Conservation (phyloP, 352 stramenopile genomes). For the Globisporangium paddicum region DNA sequence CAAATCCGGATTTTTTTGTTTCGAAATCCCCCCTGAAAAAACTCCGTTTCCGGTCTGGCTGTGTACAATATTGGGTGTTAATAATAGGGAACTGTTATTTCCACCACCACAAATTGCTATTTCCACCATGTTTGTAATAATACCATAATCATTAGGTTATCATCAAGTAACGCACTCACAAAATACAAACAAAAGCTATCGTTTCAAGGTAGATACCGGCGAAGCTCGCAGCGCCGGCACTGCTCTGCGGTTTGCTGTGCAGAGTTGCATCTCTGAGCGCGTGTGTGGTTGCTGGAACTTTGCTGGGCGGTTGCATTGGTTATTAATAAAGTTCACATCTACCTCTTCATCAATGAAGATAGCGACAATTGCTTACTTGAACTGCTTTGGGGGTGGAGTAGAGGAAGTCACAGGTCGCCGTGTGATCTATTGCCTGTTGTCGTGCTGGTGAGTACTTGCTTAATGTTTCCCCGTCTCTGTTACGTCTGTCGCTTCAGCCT, state of each 20-base stretch:
- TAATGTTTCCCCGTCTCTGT: not conserved
- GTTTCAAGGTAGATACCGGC: not conserved
- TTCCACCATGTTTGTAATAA: not conserved
- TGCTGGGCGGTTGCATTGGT: not conserved
- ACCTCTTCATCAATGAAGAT: not conserved
- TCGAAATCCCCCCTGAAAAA: too few relatives aligned
- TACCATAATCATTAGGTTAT: constrained; percentile 1
- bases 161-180: not conserved
- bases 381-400: not conserved
- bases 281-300: not conserved
- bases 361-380: not conserved
- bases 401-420: not conserved
- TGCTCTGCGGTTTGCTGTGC: not conserved
- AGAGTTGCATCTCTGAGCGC: not conserved
- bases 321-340: not conserved
- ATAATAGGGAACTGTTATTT: not conserved
- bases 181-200: not conserved
- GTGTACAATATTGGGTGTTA: too few relatives aligned
- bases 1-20: too few relatives aligned
- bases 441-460: not conserved
- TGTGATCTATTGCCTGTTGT: not conserved
- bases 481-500: not conserved
- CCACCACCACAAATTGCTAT: not conserved
- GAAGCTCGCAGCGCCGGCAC: not conserved
- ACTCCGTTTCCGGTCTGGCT: too few relatives aligned